Conservation (phyloP, 352 stramenopile species). For the Phytophthora pistaciae region DNA sequence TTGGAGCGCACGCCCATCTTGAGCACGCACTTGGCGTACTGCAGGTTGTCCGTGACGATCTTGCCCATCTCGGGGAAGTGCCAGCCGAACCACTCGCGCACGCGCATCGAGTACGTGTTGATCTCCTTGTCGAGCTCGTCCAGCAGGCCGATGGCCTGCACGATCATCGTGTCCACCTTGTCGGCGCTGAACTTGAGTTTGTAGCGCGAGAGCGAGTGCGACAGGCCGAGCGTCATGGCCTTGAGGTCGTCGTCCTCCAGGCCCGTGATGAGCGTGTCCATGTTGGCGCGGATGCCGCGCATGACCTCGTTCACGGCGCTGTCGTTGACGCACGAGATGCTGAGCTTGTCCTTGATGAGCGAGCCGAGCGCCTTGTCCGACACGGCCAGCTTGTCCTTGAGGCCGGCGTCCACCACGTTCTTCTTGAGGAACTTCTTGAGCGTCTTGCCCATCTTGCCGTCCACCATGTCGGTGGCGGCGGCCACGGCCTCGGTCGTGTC, state of each 20-base stretch:
- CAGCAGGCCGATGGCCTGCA: slow-evolving; percentile 99
- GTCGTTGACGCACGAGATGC: slow-evolving; percentile 94
- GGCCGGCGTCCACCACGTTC: slow-evolving; percentile 94
- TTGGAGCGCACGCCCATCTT: slow-evolving; percentile 95
- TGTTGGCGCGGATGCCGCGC: slow-evolving; percentile 96
- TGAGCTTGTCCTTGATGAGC: slow-evolving; percentile 99
- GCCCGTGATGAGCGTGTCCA: slow-evolving; percentile 94
- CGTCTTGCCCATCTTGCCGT: slow-evolving; percentile 97
- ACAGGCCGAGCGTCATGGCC: slow-evolving; percentile 99
- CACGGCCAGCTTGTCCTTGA: slow-evolving; percentile 97
- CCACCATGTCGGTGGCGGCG: slow-evolving; percentile 97
- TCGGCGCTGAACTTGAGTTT: slow-evolving; percentile 99
- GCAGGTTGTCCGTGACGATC: slow-evolving; percentile 98
- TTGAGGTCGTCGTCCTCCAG: slow-evolving; percentile 92
- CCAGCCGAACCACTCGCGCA: slow-evolving; percentile 99
- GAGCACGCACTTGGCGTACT: slow-evolving; percentile 98
- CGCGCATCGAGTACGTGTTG: slow-evolving; percentile 99
- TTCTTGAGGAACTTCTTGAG: slow-evolving; percentile 99
- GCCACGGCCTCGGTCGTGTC: slow-evolving; percentile 98
- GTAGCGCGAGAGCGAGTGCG: slow-evolving; percentile 98
- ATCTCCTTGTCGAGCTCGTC: slow-evolving; percentile 99
- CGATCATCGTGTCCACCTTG: slow-evolving; percentile 99
- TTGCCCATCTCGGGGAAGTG: slow-evolving; percentile 98
- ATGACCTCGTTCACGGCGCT: slow-evolving; percentile 96
- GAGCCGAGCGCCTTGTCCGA: slow-evolving; percentile 96